Evolutionary conservation across 2,329 filamentous ascomycete species (phyloP).

Genomic region (Biscogniauxia sp.): DNA sequence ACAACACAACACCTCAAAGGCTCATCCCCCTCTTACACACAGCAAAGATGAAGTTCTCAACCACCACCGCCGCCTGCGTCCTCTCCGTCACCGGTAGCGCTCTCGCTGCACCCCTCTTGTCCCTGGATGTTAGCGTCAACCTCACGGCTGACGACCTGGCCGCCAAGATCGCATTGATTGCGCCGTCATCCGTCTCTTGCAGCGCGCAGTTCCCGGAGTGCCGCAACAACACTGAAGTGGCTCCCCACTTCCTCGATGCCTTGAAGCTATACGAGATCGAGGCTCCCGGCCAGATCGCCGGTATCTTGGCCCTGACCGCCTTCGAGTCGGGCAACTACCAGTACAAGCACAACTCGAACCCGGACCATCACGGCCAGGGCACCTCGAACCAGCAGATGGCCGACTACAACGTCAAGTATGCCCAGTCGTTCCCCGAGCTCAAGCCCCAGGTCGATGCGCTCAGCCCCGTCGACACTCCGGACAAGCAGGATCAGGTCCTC

Average conservation of each 20-base stretch:
- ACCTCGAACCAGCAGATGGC: slow-evolving; percentile 58
- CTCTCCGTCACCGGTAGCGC: slow-evolving; percentile 28
- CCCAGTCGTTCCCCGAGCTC: slow-evolving; percentile 41
- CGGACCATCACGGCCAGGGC: slow-evolving; percentile 64
- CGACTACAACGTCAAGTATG: slow-evolving; percentile 46
- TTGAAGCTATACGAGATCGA: slow-evolving; percentile 58
- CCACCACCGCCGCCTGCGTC: slow-evolving; percentile 20
- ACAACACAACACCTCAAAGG: slow-evolving; percentile 4
- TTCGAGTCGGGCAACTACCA: slow-evolving; percentile 69
- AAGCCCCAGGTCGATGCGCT: slow-evolving; percentile 29
- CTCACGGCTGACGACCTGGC: slow-evolving; percentile 40
- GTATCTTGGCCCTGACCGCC: slow-evolving; percentile 66
- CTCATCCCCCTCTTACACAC: neutral
- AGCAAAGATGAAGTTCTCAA: slow-evolving; percentile 29
- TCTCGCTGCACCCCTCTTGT: slow-evolving; percentile 21
- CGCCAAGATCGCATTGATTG: slow-evolving; percentile 42
- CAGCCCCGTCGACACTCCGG: slow-evolving; percentile 17
- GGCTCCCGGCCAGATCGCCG: slow-evolving; percentile 60
- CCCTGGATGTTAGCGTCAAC: slow-evolving; percentile 6
- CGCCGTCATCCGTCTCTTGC: slow-evolving; percentile 57
- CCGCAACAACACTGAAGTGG: slow-evolving; percentile 61
- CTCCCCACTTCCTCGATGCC: slow-evolving; percentile 51
- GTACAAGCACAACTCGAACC: slow-evolving; percentile 66
- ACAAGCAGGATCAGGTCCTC: slow-evolving; percentile 40
- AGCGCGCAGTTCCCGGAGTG: slow-evolving; percentile 55